phyloP scores from a whole-genome alignment of 148 eudicot genomes.

The Hydrangea macrophylla region DNA sequence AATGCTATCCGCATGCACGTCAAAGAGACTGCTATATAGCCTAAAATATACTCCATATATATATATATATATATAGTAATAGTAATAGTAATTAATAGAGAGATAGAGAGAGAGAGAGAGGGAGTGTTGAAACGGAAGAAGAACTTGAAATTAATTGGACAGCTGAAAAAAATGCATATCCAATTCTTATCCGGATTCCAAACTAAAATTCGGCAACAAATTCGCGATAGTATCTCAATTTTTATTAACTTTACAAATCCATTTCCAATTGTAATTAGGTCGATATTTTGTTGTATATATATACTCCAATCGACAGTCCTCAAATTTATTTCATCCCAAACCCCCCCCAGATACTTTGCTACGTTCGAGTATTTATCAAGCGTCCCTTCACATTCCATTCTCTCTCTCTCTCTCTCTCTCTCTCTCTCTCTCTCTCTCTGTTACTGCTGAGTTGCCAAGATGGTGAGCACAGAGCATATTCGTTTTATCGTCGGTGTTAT shows the following conservation, averaged over 20 bases:
- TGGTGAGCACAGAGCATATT: not conserved
- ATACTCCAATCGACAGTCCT: not conserved
- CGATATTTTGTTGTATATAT: not conserved
- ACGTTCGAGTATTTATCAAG: not conserved
- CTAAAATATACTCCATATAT: not conserved
- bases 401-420: conserved; percentile 1
- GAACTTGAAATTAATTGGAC: not conserved
- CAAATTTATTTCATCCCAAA: too few species aligned
- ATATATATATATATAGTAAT: not conserved
- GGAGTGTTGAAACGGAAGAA: not conserved
- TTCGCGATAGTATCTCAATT: too few species aligned
- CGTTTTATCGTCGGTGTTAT: conserved; percentile 27
- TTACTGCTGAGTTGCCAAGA: not conserved
- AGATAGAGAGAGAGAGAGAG: not conserved
- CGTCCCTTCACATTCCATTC: not conserved
- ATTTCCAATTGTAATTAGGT: not conserved
- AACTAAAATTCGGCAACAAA: too few species aligned
- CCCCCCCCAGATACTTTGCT: too few species aligned
- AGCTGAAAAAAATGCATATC: not conserved
- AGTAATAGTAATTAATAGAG: not conserved
- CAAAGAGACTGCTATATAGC: too few species aligned
- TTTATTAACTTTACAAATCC: not conserved
- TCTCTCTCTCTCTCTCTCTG: conserved; percentile 19
- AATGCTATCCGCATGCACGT: not conserved
- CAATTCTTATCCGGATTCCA: not conserved